phyloP scores from a whole-genome alignment of 257 asterid species.

The Jasminum sambac region DNA sequence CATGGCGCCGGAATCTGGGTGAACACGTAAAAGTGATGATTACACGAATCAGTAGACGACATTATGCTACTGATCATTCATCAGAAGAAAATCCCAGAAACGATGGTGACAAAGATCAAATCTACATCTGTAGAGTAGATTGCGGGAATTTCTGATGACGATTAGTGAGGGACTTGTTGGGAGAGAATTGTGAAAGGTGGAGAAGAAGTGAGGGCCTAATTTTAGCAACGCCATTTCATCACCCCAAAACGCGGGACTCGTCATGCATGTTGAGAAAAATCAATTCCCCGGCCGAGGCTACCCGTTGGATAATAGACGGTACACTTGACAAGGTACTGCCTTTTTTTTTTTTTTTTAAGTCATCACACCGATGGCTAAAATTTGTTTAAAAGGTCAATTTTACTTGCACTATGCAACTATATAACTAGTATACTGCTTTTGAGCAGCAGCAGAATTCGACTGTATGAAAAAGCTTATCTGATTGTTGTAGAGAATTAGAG shows the following conservation, averaged over 20 bases:
- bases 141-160: background rate
- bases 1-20: background rate
- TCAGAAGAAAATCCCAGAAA: background rate
- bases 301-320: too few species aligned
- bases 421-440: too few species aligned
- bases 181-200: conserved; percentile 3
- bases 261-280: too few species aligned
- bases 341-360: too few species aligned
- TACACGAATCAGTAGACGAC: background rate
- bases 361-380: too few species aligned
- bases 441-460: too few species aligned
- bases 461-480: too few species aligned
- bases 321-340: too few species aligned
- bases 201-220: conserved; percentile 7
- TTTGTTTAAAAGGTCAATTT: too few species aligned
- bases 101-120: background rate
- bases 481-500: too few species aligned
- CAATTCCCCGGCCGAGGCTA: too few species aligned
- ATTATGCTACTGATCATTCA: background rate
- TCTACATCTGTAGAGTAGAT: background rate
- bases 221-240: conserved; percentile 4
- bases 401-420: too few species aligned
- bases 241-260: conserved; percentile 6
- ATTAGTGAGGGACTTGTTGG: background rate
- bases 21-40: background rate